Evolutionary conservation across 306 rosid species (phyloP), one percentile per base, ranked within the genome.

Genomic region (Quillaja saponaria): DNA sequence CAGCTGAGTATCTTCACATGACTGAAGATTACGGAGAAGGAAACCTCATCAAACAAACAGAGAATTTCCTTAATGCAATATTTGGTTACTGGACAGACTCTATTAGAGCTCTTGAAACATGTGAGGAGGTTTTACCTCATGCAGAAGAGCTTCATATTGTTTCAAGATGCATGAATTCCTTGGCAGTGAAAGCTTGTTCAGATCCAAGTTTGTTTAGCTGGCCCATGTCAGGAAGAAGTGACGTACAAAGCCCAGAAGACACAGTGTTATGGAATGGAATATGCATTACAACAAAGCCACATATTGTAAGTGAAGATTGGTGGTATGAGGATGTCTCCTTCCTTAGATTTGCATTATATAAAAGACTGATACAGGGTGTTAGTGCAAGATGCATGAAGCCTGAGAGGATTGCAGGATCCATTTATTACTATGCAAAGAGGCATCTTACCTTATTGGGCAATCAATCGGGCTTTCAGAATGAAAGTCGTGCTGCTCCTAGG

Each of bases 81-180:
- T 82, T 85, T 41, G 80, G 85, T 33, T 70, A 77, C 47, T 91
- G 97, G 97, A 45, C 87, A 1, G 96, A 88, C 77, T 80, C 95
- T 7, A 84, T 91, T 13, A 67, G 68, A 65, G 91, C 85, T 45
- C 95, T 91, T 17, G 85, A 80, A 75, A 77, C 85, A 58, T 91
- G 95, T 34, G 95, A 88, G 58, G 85, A 84, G 54, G 85, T 82
- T 49, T 60, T 82, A 34, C 74, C 82, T 25, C 71, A 62, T 54
- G 91, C 96, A 1, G 95, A 91, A 73, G 90, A 91, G 66, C 90
- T 91, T 71, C 96, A 88, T 44, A 74, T 91, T 19, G 76, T 81
- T 51, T 84, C 96, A 3, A 68, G 90, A 66, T 80, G 95, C 80
- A 84, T 88, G 28, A 71, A 87, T 52, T 91, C 97, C 50, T 68